Evolutionary conservation across 176 grass and related monocot species (phyloP).

Genomic region (Oryza glaberrima): DNA sequence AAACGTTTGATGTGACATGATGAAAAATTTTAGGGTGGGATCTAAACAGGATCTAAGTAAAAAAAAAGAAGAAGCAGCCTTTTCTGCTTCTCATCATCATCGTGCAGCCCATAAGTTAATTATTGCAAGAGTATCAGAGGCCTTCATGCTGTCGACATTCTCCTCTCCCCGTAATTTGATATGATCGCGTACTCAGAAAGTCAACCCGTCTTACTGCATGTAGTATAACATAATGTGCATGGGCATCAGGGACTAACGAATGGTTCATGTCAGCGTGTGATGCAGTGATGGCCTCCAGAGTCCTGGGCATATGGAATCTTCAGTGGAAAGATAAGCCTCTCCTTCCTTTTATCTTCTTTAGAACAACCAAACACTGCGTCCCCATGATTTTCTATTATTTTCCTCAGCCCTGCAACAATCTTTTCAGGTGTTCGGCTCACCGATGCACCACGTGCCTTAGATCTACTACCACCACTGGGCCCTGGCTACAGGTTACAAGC

Average conservation of each 20-base stretch:
- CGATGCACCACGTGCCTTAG: not conserved
- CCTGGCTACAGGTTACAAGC: not conserved
- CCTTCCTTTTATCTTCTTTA: not conserved
- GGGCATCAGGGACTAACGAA: not conserved
- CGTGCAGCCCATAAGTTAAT: too few relatives aligned
- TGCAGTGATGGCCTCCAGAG: conserved; percentile 15
- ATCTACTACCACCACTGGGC: conserved; percentile 2
- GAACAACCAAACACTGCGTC: not conserved
- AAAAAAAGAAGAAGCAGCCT: too few relatives aligned
- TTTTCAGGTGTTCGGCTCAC: conserved; percentile 24
- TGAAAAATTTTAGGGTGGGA: too few relatives aligned
- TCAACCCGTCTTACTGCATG: too few relatives aligned
- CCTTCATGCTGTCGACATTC: too few relatives aligned
- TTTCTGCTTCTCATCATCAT: not conserved
- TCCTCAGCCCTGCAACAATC: not conserved
- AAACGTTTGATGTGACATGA: too few relatives aligned
- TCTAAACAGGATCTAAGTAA: too few relatives aligned
- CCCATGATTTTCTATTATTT: conserved; percentile 27
- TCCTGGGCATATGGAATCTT: too few relatives aligned
- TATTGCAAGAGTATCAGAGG: too few relatives aligned
- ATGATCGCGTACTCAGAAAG: too few relatives aligned
- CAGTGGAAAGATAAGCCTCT: conserved; percentile 36
- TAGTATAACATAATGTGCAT: too few relatives aligned
- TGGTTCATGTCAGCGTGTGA: conserved; percentile 3
- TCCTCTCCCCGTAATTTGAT: too few relatives aligned